Percentiles rank a stretch among this genome's conserved stretches.
phyloP scores from a whole-genome alignment of 2,329 filamentous ascomycete genomes.

The Westerdykella aurantiaca region DNA sequence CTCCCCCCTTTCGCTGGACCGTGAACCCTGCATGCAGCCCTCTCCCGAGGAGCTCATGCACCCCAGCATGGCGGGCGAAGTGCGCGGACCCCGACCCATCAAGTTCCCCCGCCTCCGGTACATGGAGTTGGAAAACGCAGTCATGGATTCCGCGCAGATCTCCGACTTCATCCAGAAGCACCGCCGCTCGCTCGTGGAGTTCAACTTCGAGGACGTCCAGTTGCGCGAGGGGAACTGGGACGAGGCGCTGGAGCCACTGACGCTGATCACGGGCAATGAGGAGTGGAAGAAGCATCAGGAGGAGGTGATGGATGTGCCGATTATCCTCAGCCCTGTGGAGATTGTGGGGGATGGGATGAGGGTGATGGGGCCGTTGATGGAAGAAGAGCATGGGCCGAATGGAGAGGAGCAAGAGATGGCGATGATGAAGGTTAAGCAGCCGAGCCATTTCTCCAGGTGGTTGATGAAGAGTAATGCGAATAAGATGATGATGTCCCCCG shows the following conservation, averaged over 20 bases:
- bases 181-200: conserved; percentile 63
- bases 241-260: conserved; percentile 69
- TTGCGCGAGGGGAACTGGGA: conserved; percentile 73
- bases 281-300: conserved; percentile 39
- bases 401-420: conserved; percentile 17
- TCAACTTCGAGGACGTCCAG: conserved; percentile 71
- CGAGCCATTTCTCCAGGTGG: conserved; percentile 28
- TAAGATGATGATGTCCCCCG: not conserved
- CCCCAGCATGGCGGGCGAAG: conserved; percentile 28
- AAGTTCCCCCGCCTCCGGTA: conserved; percentile 62
- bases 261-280: conserved; percentile 39
- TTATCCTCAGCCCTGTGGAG: conserved; percentile 34
- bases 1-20: conserved; percentile 64
- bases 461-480: conserved; percentile 13
- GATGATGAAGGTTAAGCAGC: conserved; percentile 8
- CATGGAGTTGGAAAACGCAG: conserved; percentile 66
- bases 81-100: conserved; percentile 41
- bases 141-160: conserved; percentile 66
- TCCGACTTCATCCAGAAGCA: conserved; percentile 63
- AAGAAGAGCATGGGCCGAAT: conserved; percentile 24
- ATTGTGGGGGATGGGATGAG: conserved; percentile 19
- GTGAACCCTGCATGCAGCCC: conserved; percentile 63
- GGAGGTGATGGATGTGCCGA: conserved; percentile 39
- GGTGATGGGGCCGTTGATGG: conserved; percentile 32
- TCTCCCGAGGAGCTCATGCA: conserved; percentile 34